These are phyloP conservation scores for Chaetomium tenue DNA, from an alignment of 495 filamentous ascomycete genomes.

Conservation along the genomic window DNA sequence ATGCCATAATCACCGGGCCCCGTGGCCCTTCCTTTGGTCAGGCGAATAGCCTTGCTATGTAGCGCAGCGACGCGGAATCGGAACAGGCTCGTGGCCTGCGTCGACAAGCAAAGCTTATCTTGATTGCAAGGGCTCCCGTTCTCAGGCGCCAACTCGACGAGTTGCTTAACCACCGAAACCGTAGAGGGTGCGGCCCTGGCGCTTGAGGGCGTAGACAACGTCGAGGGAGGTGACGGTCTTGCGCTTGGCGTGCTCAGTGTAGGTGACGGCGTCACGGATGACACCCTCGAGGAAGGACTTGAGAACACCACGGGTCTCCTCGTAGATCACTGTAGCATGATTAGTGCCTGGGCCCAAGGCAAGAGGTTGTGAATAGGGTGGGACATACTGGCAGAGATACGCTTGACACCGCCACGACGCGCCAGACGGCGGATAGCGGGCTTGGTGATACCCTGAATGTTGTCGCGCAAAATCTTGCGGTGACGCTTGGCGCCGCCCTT, in stretches of 20 bases:
- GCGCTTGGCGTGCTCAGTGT: constrained; percentile 95
- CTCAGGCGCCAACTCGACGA: background rate
- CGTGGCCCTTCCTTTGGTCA: background rate
- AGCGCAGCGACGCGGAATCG: no score
- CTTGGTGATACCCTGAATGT: constrained; percentile 99
- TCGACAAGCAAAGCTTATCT: no score
- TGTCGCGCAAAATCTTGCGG: constrained; percentile 99
- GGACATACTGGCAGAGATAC: constrained; percentile 92
- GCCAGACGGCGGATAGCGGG: constrained; percentile 99
- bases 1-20: constrained; percentile 14
- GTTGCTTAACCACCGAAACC: constrained; percentile 93
- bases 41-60: no score
- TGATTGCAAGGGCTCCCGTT: background rate
- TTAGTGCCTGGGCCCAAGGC: constrained; percentile 34
- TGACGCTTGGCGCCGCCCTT: constrained; percentile 93
- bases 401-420: constrained; percentile 99
- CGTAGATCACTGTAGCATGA: constrained; percentile 76
- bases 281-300: constrained; percentile 99
- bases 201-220: constrained; percentile 93
- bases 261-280: constrained; percentile 98
- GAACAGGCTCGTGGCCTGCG: no score
- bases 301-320: constrained; percentile 99
- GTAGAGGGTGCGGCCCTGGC: constrained; percentile 94
- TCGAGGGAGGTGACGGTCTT: constrained; percentile 96
- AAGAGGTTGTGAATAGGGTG: background rate